phyloP scores from a whole-genome alignment of 108 stramenopile species.

The Fragilaria radians region DNA sequence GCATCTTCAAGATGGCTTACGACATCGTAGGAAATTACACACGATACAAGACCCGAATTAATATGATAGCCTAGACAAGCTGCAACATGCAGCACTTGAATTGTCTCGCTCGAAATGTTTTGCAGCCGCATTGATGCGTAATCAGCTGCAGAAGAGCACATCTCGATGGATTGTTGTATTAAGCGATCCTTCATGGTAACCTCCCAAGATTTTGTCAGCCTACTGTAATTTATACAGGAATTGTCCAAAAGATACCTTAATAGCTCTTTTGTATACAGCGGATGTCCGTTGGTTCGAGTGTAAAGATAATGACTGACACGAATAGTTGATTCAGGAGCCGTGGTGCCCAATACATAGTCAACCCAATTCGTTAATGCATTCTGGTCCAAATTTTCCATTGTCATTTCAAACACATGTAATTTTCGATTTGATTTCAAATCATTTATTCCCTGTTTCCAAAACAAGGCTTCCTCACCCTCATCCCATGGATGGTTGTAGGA shows the following conservation, averaged over 20 bases:
- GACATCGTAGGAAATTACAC: background rate
- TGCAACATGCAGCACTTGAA: conserved; percentile 36
- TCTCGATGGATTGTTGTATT: too few species aligned
- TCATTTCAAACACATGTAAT: background rate
- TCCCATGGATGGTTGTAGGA: background rate
- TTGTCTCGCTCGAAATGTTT: background rate
- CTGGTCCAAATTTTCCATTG: background rate
- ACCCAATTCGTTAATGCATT: background rate
- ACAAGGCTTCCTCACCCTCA: background rate
- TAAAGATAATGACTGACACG: background rate
- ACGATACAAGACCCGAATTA: conserved; percentile 24
- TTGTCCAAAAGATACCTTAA: background rate
- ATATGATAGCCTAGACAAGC: conserved; percentile 47
- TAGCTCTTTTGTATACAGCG: background rate
- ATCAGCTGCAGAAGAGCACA: background rate
- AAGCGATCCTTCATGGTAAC: background rate
- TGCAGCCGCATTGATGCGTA: background rate
- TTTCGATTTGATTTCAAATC: background rate
- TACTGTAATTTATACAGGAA: background rate
- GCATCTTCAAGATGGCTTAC: conserved; percentile 3
- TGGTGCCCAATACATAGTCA: background rate
- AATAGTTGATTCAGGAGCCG: background rate
- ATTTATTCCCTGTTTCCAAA: background rate
- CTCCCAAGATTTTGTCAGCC: background rate
- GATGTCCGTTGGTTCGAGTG: background rate